Percentiles rank a stretch among this genome's conserved stretches.
phyloP scores from a whole-genome alignment of 768 basidiomycete species.

The Ramaria sp. region DNA sequence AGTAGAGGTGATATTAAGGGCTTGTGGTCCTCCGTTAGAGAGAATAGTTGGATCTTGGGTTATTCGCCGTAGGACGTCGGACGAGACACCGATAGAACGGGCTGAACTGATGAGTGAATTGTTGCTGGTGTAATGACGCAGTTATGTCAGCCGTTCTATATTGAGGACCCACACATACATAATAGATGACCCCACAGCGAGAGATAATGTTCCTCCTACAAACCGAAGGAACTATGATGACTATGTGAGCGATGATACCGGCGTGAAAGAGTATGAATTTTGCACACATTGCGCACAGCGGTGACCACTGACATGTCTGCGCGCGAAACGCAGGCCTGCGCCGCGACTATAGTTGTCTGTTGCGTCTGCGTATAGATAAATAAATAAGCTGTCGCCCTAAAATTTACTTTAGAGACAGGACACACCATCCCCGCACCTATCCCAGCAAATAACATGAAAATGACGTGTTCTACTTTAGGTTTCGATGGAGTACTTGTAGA shows the following conservation, averaged over 20 bases:
- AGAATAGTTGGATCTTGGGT: constrained; percentile 39
- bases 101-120: constrained; percentile 37
- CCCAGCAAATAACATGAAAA: constrained; percentile 52
- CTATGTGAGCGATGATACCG: neutral
- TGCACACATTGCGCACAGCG: constrained; percentile 46
- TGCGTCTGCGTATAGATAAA: constrained; percentile 28
- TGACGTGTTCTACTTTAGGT: constrained; percentile 37
- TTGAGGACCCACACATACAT: constrained; percentile 25
- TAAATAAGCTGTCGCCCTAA: neutral
- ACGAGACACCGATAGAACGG: constrained; percentile 26
- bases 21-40: neutral
- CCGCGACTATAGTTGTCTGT: constrained; percentile 59
- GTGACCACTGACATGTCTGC: constrained; percentile 74
- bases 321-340: constrained; percentile 60
- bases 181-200: constrained; percentile 52
- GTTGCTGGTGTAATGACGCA: constrained; percentile 22
- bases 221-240: constrained; percentile 47
- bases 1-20: constrained; percentile 26
- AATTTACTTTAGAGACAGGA: constrained; percentile 14
- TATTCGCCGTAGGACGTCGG: constrained; percentile 29
- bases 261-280: neutral
- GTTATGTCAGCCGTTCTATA: neutral
- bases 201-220: constrained; percentile 57
- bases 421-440: constrained; percentile 49
- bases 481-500: constrained; percentile 48